These are phyloP conservation scores for Naganishia randhawae DNA, from an alignment of 768 basidiomycete genomes.

Conservation along the genomic window DNA sequence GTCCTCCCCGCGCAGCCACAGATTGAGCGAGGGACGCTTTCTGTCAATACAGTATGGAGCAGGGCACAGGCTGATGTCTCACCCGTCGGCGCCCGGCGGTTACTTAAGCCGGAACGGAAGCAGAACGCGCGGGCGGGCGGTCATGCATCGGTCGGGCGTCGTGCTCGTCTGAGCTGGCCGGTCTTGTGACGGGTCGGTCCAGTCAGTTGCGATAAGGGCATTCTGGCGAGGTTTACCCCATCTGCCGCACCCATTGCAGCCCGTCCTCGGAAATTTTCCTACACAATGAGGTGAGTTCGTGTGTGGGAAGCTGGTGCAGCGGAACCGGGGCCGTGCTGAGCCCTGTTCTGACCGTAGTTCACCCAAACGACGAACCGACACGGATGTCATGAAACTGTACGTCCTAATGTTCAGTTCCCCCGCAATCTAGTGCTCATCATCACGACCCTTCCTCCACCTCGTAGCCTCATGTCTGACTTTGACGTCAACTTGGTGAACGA, in stretches of 20 bases:
- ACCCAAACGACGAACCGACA: conserved; percentile 92
- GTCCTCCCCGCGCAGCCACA: too few relatives aligned
- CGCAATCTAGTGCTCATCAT: background rate
- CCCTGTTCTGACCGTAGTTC: conserved; percentile 58
- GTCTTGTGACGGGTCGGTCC: too few relatives aligned
- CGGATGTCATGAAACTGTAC: conserved; percentile 99
- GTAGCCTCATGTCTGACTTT: conserved; percentile 95
- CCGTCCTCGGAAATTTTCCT: background rate
- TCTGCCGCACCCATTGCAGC: background rate
- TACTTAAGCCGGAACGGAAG: background rate
- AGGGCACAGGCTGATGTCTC: too few relatives aligned
- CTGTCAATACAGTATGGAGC: too few relatives aligned
- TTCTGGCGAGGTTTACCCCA: background rate
- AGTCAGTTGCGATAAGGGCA: too few relatives aligned
- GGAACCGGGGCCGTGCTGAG: background rate
- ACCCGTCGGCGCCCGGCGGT: too few relatives aligned
- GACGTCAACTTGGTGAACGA: conserved; percentile 96
- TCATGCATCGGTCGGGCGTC: background rate
- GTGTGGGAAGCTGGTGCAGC: too few relatives aligned
- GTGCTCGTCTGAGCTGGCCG: background rate
- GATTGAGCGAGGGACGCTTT: too few relatives aligned
- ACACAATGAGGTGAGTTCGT: background rate
- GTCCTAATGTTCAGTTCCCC: conserved; percentile 37
- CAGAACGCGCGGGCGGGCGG: background rate
- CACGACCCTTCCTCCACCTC: background rate